These are phyloP conservation scores for Hypoxylon trugodes DNA, from an alignment of 495 filamentous ascomycete species.

Conservation along the genomic window DNA sequence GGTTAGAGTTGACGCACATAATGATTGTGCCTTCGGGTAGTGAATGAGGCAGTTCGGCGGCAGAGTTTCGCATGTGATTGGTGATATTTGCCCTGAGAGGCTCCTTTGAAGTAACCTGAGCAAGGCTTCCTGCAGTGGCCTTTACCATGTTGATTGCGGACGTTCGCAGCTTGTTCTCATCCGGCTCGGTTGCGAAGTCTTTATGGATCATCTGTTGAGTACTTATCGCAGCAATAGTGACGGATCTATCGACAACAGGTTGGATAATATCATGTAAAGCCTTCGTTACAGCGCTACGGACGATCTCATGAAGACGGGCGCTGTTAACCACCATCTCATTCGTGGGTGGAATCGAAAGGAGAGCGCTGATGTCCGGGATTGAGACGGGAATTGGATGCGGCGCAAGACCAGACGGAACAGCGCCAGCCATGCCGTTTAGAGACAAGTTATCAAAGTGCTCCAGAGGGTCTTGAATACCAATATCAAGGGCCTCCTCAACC, in stretches of 20 bases:
- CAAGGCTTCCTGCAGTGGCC: constrained; percentile 89
- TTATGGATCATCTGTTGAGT: constrained; percentile 93
- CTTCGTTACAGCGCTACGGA: constrained; percentile 81
- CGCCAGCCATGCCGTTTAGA: constrained; percentile 72
- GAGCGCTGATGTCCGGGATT: constrained; percentile 79
- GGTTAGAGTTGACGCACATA: constrained; percentile 98
- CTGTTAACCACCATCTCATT: constrained; percentile 77
- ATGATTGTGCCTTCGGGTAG: constrained; percentile 88
- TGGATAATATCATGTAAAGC: constrained; percentile 95
- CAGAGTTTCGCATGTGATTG: constrained; percentile 88
- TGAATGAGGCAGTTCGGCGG: constrained; percentile 72
- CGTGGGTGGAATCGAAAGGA: constrained; percentile 76
- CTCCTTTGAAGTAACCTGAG: constrained; percentile 97
- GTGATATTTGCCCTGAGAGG: constrained; percentile 93
- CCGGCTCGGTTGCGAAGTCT: constrained; percentile 91
- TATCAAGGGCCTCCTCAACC: constrained; percentile 67
- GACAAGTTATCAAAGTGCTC: constrained; percentile 82
- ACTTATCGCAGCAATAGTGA: constrained; percentile 96
- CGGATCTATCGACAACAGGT: constrained; percentile 94
- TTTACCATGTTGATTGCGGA: constrained; percentile 92
- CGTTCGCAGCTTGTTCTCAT: constrained; percentile 83
- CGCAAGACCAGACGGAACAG: constrained; percentile 75
- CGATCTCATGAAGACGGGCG: constrained; percentile 78
- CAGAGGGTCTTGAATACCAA: constrained; percentile 56
- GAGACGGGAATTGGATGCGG: constrained; percentile 74